Evolutionary conservation across 2,329 filamentous ascomycete genomes (phyloP).

Genomic region (Colletotrichum godetiae): DNA sequence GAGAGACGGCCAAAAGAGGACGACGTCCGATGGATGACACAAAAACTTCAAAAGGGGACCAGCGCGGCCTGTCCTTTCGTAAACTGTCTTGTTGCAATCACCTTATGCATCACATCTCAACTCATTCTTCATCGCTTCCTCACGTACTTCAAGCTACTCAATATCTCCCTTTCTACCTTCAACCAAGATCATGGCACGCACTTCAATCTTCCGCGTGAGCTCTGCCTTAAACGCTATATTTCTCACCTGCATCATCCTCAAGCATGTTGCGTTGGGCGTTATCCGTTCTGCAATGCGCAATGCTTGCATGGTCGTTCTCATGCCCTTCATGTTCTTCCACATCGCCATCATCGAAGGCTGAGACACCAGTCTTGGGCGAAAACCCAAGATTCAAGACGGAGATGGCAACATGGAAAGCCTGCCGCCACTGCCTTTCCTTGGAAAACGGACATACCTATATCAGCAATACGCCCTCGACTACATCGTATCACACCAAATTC

Average conservation of each 20-base stretch:
- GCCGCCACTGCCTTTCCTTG: background rate
- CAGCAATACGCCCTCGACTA: background rate
- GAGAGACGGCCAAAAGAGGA: background rate
- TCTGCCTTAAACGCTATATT: slow-evolving; percentile 23
- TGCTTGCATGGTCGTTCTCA: slow-evolving; percentile 19
- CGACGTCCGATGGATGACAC: background rate
- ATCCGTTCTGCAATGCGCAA: slow-evolving; percentile 14
- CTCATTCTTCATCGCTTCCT: background rate
- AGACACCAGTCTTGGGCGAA: slow-evolving; percentile 10
- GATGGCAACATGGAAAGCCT: background rate
- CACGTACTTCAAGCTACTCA: background rate
- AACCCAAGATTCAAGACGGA: slow-evolving; percentile 3
- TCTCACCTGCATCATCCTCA: slow-evolving; percentile 31
- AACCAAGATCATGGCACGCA: slow-evolving; percentile 5
- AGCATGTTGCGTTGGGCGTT: slow-evolving; percentile 23
- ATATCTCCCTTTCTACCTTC: background rate
- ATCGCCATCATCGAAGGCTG: slow-evolving; percentile 25
- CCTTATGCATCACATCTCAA: background rate
- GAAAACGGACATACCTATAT: background rate
- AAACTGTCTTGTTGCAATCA: background rate
- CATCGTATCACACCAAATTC: background rate
- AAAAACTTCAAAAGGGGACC: slow-evolving; percentile 1
- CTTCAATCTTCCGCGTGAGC: slow-evolving; percentile 20
- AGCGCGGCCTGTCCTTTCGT: background rate
- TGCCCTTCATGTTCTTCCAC: slow-evolving; percentile 31